Evolutionary conservation across 352 stramenopile genomes (phyloP), one percentile per base, ranked within the genome.

Genomic region (Globisporangium yorkense): DNA sequence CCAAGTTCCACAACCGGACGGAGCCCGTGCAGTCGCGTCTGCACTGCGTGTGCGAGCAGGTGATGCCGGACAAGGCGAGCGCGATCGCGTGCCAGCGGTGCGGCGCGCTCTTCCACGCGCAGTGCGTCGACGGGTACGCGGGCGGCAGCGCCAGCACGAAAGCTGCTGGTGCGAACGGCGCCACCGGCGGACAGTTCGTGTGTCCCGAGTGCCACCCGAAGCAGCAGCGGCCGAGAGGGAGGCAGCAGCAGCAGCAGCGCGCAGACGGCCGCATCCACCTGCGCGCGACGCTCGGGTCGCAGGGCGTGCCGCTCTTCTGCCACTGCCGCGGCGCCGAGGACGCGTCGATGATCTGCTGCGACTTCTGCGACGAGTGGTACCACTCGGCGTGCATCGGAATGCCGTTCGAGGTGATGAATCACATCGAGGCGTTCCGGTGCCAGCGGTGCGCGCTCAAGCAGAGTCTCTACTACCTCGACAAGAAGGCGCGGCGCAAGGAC

Each of bases 331-430:
- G 77, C 6, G 54, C 61, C 0, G 84, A 94, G 27, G 65, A 76
- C 43, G 57, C 72, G n/a, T 73, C 84, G 18, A 94, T 94, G 84
- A 89, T 94, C 49, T 94, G 84, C 67, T 94, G 84, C 57, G 84
- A 94, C 50, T 86, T 88, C 52, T 94, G 84, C 41, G 84, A 94
- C 57, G 84, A 94, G 69, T 94, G 84, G 84, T 94, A 92, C 52
- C 84, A 94, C 53, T 72, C 75, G 0, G 52, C 46, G 1, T 94
- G 84, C 54, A 89, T 94, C 52, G 77, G 77, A 0, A 78, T 94
- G 49, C 68, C 56, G 7, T 67, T 71, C 1, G 61, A 74, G 0
- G 72, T 75, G 1, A 80, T 94, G 62, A 77, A 86, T 10, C 60
- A 57, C 18, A 65, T 89, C 21, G 84, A 94, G 51, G 79, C 79